Evolutionary conservation across 768 basidiomycete species (phyloP), one percentile per base, ranked within the genome.

Genomic region (Podaxis sp.): DNA sequence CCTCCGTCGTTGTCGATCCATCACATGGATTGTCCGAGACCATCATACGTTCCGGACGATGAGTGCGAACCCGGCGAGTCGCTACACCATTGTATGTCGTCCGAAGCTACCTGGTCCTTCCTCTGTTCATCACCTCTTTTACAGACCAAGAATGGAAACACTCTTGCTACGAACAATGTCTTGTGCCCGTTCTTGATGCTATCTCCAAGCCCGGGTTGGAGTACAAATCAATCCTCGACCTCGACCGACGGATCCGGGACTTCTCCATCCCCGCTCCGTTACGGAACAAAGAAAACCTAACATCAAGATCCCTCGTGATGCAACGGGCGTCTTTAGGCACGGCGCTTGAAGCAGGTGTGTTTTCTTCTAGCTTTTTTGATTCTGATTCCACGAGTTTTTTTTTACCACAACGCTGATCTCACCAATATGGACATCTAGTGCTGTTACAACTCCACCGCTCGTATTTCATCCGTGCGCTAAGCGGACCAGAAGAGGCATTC

Each of bases 121-220:
- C 52, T 36, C 17, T 13, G 8, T n/a, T 52, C 44, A 24, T 64
- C 22, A 26, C 52, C 58, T 15, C 66, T 61, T 39, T 38, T 63
- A 42, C 59, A 89, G 88, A 86, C 72, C 87, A 87, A 68, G 83
- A 85, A 76, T 90, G 88, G 88, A 88, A 87, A 68, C 85, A 89
- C 66, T 79, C 80, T 0, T 89, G 86, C 69, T 87, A 86, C 67
- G 68, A 79, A 2, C 70, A 83, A 33, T 89, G 87, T 68, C 77
- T 88, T 36, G 81, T 83, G 19, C 87, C 87, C 1, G 85, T 88
- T 11, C 75, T 88, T 12, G 84, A 87, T 52, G 76, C 81, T 17
- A 82, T 82, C 46, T 83, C 86, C 1, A 79, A 84, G 63, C 83
- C 81, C n/a, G 76, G 78, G 15, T 69, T 80, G 13, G 82, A 86